Evolutionary conservation across 257 asterid species (phyloP).

Genomic region (Nicotiana noctiflora): DNA sequence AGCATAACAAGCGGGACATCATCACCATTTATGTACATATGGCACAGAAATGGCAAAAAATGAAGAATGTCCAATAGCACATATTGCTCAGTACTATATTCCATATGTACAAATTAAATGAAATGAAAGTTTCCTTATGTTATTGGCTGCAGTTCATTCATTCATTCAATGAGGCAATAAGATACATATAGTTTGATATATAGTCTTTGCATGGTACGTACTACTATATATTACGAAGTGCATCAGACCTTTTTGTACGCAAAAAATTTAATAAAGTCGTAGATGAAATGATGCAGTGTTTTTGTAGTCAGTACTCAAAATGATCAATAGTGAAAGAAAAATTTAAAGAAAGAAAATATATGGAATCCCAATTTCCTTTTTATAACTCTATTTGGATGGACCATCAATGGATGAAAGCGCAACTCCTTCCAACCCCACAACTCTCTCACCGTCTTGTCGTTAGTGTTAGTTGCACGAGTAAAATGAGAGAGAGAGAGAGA

Average conservation of each 20-base stretch:
- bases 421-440: slow-evolving; percentile 19
- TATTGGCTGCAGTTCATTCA: neutral
- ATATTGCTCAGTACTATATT: neutral
- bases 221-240: too few species aligned
- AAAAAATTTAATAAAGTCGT: too few species aligned
- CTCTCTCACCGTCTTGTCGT: slow-evolving; percentile 17
- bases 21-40: too few species aligned
- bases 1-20: too few species aligned
- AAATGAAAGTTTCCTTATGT: neutral
- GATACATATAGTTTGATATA: too few species aligned
- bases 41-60: too few species aligned
- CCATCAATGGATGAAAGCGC: slow-evolving; percentile 19
- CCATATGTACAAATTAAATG: neutral
- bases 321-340: neutral
- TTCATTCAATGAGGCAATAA: neutral
- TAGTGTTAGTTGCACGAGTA: slow-evolving; percentile 26
- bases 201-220: too few species aligned
- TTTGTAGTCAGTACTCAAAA: neutral
- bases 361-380: neutral
- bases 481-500: slow-evolving; percentile 14
- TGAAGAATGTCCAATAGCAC: neutral
- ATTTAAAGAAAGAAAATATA: neutral
- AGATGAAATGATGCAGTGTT: neutral
- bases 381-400: neutral
- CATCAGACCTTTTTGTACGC: neutral